These are phyloP conservation scores for Cylindrotheca closterium DNA, from an alignment of 108 stramenopile species.

Conservation along the genomic window DNA sequence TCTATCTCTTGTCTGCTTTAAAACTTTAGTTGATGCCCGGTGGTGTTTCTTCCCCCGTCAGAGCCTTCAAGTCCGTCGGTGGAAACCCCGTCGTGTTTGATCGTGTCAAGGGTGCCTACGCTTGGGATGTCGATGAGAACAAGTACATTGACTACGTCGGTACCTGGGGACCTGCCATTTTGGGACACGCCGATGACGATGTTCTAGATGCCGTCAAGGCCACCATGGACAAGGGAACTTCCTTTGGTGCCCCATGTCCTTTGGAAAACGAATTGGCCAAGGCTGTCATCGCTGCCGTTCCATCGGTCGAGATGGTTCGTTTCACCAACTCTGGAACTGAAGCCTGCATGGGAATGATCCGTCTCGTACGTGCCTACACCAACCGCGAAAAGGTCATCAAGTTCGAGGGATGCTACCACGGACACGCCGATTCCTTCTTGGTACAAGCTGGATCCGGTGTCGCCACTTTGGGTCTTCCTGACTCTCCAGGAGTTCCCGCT, in stretches of 20 bases:
- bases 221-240: constrained; percentile 97
- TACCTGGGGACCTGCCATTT: constrained; percentile 98
- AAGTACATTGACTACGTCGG: constrained; percentile 95
- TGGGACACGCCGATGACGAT: constrained; percentile 97
- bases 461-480: constrained; percentile 95
- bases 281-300: constrained; percentile 95
- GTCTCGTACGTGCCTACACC: constrained; percentile 96
- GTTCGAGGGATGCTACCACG: constrained; percentile 99
- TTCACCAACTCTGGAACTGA: constrained; percentile 99
- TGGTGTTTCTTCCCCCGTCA: constrained; percentile 96
- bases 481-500: constrained; percentile 94
- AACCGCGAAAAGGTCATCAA: constrained; percentile 94
- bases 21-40: constrained; percentile 92
- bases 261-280: constrained; percentile 97
- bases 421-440: constrained; percentile 97
- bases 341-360: constrained; percentile 99
- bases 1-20: background rate
- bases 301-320: constrained; percentile 98
- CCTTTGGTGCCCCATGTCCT: constrained; percentile 95
- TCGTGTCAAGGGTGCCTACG: constrained; percentile 95
- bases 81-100: constrained; percentile 98
- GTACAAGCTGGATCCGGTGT: constrained; percentile 98
- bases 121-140: constrained; percentile 99
- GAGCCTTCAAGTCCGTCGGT: constrained; percentile 98
- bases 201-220: constrained; percentile 88